These are phyloP conservation scores for Carallia pectinifolia DNA, from an alignment of 345 rosid genomes.

Conservation along the genomic window DNA sequence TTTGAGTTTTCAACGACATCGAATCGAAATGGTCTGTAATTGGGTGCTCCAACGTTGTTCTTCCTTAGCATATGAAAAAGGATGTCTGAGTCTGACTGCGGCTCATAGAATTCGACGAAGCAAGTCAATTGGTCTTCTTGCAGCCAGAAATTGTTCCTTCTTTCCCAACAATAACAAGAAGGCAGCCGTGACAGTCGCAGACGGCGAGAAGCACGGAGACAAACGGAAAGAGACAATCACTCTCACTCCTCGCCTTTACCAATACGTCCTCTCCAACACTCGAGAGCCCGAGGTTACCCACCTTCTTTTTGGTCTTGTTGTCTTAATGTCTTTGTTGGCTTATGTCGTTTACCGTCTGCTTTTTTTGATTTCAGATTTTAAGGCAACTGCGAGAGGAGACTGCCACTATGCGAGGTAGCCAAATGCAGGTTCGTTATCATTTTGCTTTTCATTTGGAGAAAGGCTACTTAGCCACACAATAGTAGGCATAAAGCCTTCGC, in stretches of 20 bases:
- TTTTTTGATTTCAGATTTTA: conserved; percentile 51
- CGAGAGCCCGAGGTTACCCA: conserved; percentile 67
- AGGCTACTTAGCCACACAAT: too few relatives aligned
- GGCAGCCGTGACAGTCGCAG: conserved; percentile 43
- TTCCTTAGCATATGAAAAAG: neutral
- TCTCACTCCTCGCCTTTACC: conserved; percentile 72
- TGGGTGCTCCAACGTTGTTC: conserved; percentile 8
- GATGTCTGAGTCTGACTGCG: too few relatives aligned
- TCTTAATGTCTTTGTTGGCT: neutral
- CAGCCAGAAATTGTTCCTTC: conserved; percentile 7
- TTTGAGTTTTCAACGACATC: too few relatives aligned
- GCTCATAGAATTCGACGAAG: neutral
- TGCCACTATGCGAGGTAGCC: conserved; percentile 70
- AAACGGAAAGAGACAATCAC: conserved; percentile 58
- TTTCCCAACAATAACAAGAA: conserved; percentile 10
- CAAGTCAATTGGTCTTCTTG: neutral
- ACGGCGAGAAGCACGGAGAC: conserved; percentile 66
- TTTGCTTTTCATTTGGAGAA: too few relatives aligned
- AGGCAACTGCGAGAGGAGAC: conserved; percentile 86
- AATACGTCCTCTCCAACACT: conserved; percentile 76
- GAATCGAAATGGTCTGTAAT: conserved; percentile 20
- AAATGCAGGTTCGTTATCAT: conserved; percentile 66
- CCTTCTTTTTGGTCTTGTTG: neutral
- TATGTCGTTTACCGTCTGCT: neutral
- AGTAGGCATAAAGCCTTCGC: too few relatives aligned